Percentiles rank a stretch among this genome's conserved stretches.
These are phyloP conservation scores for Periconia macrospinosa DNA, from an alignment of 2,329 filamentous ascomycete genomes.

Conservation along the genomic window DNA sequence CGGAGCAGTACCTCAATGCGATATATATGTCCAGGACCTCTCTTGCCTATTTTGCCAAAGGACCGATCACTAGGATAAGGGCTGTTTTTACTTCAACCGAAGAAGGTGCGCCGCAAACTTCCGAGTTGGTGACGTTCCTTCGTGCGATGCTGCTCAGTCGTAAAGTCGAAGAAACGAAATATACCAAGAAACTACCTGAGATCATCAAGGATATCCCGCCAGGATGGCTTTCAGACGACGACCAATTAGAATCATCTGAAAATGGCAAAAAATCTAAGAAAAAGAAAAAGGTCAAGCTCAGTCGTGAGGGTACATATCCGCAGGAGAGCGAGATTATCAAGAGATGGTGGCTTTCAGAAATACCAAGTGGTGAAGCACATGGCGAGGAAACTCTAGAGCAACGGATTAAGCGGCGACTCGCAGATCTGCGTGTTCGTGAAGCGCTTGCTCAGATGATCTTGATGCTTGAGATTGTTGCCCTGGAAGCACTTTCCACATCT, in stretches of 20 bases:
- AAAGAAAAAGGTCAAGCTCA: constrained; percentile 56
- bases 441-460: constrained; percentile 81
- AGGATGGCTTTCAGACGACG: constrained; percentile 47
- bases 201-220: constrained; percentile 63
- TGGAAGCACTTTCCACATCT: constrained; percentile 56
- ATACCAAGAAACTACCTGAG: constrained; percentile 68
- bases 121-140: constrained; percentile 69
- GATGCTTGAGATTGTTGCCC: constrained; percentile 73
- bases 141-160: constrained; percentile 68
- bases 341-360: constrained; percentile 66
- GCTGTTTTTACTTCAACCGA: constrained; percentile 68
- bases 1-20: constrained; percentile 46
- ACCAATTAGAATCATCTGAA: constrained; percentile 28
- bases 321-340: constrained; percentile 66
- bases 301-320: constrained; percentile 70
- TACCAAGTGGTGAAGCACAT: constrained; percentile 39
- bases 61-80: constrained; percentile 73
- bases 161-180: constrained; percentile 75
- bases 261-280: constrained; percentile 25
- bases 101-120: constrained; percentile 62
- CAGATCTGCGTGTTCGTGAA: constrained; percentile 71
- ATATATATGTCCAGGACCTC: constrained; percentile 64
- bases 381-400: constrained; percentile 45
- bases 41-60: constrained; percentile 82
- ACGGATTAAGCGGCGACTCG: constrained; percentile 64